Percentiles rank a stretch among this genome's conserved stretches.
These are phyloP conservation scores for Cladorrhinum samala DNA, from an alignment of 495 filamentous ascomycete genomes.

Conservation along the genomic window DNA sequence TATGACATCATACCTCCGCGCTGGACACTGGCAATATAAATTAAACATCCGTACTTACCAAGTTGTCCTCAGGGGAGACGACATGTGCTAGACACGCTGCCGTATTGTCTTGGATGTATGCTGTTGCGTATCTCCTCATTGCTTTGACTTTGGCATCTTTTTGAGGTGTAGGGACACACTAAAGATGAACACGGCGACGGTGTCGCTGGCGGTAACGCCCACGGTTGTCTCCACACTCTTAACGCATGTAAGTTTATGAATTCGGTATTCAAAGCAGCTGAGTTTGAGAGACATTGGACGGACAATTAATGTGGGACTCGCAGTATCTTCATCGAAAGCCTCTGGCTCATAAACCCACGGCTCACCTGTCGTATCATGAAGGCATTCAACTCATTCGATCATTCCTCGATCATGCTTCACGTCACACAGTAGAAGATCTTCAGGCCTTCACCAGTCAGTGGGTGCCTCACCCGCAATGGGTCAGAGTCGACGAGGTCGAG, in stretches of 20 bases:
- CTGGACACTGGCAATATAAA: too few relatives aligned
- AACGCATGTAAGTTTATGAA: conserved; percentile 64
- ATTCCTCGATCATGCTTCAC: conserved; percentile 75
- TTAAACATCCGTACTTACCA: not conserved
- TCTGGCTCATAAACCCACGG: conserved; percentile 68
- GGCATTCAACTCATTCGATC: conserved; percentile 82
- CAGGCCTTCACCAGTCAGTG: conserved; percentile 86
- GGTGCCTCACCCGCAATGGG: conserved; percentile 86
- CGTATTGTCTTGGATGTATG: not conserved
- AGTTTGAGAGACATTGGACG: conserved; percentile 14
- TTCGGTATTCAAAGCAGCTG: too few relatives aligned
- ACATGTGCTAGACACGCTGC: not conserved
- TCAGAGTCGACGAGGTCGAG: conserved; percentile 65
- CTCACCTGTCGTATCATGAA: conserved; percentile 87
- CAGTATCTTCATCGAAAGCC: conserved; percentile 79
- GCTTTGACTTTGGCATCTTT: not conserved
- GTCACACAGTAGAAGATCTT: conserved; percentile 85
- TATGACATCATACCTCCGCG: conserved; percentile 28
- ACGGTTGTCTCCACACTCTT: conserved; percentile 72
- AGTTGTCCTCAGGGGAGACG: too few relatives aligned
- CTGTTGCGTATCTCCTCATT: not conserved
- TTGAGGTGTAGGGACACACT: not conserved
- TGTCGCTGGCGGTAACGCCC: conserved; percentile 69
- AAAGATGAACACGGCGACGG: conserved; percentile 64
- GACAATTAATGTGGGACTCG: not conserved